These are phyloP conservation scores for Gentiana dahurica DNA, from an alignment of 257 asterid genomes.

Conservation along the genomic window DNA sequence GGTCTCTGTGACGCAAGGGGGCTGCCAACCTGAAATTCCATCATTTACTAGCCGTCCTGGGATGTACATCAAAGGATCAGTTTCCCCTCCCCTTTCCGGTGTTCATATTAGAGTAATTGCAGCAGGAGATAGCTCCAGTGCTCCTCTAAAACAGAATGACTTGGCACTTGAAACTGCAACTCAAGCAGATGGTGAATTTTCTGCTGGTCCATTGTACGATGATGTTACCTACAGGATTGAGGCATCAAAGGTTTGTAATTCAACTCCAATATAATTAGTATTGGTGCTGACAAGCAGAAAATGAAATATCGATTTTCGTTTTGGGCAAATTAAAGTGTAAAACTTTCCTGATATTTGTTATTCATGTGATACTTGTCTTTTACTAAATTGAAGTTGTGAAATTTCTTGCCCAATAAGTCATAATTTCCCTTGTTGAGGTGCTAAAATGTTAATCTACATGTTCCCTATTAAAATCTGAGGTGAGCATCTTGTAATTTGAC, in stretches of 20 bases:
- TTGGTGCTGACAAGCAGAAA: background rate
- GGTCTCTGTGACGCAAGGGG: conserved; percentile 63
- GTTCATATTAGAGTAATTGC: conserved; percentile 66
- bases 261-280: background rate
- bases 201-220: conserved; percentile 95
- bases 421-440: too few species aligned
- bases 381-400: too few species aligned
- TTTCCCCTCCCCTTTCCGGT: conserved; percentile 76
- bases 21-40: conserved; percentile 74
- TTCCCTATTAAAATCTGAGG: too few species aligned
- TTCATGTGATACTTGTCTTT: background rate
- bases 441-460: too few species aligned
- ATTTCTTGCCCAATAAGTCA: too few species aligned
- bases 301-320: background rate
- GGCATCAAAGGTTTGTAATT: conserved; percentile 75
- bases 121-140: conserved; percentile 47
- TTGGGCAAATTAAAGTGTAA: background rate
- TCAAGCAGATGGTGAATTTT: conserved; percentile 54
- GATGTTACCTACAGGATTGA: conserved; percentile 56
- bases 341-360: background rate
- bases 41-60: conserved; percentile 75
- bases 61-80: conserved; percentile 85
- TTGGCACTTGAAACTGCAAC: conserved; percentile 65
- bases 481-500: too few species aligned
- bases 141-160: conserved; percentile 62